phyloP scores from a whole-genome alignment of 768 basidiomycete genomes.

The Clitopilus hobsonii region DNA sequence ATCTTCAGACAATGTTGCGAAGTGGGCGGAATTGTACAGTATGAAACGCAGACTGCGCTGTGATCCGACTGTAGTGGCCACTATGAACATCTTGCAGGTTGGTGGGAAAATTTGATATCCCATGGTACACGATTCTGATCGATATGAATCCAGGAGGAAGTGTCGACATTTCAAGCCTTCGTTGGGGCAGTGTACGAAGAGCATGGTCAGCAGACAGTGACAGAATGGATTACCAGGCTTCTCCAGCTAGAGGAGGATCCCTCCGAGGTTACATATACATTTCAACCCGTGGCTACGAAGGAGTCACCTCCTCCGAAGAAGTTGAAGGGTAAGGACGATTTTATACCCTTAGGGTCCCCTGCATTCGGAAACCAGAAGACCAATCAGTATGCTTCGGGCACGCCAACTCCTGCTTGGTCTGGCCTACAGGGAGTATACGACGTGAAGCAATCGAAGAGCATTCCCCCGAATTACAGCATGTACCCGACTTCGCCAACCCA shows the following conservation, averaged over 20 bases:
- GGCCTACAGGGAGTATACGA: too few species aligned
- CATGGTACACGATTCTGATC: too few species aligned
- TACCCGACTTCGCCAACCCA: not conserved
- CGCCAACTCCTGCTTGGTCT: too few species aligned
- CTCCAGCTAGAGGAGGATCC: not conserved
- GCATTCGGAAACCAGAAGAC: too few species aligned
- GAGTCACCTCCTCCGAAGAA: not conserved
- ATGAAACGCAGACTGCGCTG: constrained; percentile 46
- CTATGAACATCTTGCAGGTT: not conserved
- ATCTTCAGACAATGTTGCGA: constrained; percentile 37
- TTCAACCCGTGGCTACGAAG: not conserved
- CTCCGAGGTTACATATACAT: not conserved
- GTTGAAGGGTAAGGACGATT: not conserved
- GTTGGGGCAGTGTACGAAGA: not conserved
- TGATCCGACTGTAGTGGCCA: constrained; percentile 22
- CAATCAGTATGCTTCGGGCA: too few species aligned
- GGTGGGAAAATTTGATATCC: not conserved
- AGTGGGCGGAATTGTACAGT: constrained; percentile 45
- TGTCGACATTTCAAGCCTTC: not conserved
- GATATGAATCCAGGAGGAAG: not conserved
- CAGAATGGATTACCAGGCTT: not conserved
- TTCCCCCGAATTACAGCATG: too few species aligned
- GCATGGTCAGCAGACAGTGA: not conserved
- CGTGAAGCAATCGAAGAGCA: not conserved
- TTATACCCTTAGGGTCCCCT: not conserved